Evolutionary conservation across 352 stramenopile genomes (phyloP).

Genomic region (Elongisporangium prolatum): DNA sequence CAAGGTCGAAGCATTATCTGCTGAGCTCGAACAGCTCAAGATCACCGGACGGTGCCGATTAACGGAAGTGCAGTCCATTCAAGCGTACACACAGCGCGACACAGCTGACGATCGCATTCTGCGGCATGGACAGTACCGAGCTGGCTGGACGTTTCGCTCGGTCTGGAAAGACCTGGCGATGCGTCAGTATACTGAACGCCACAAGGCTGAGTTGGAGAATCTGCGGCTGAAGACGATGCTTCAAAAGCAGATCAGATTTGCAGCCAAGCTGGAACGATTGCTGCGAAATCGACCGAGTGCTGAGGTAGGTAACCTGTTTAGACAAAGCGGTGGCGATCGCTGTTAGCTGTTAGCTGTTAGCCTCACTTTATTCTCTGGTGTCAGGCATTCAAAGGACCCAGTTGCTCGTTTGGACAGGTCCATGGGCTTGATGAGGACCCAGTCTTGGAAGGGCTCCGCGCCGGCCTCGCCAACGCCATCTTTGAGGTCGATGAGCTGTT

Average conservation of each 20-base stretch:
- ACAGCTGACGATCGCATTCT: background rate
- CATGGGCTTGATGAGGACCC: conserved; percentile 17
- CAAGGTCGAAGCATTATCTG: background rate
- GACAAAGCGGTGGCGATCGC: no score
- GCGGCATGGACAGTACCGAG: background rate
- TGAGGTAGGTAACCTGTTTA: no score
- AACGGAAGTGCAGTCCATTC: background rate
- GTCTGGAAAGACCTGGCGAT: background rate
- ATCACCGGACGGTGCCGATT: background rate
- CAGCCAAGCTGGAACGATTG: conserved; percentile 14
- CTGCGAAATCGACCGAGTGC: conserved; percentile 25
- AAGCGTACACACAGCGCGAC: background rate
- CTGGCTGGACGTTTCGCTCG: background rate
- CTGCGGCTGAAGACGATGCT: background rate
- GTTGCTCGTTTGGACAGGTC: background rate
- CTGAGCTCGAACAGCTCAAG: background rate
- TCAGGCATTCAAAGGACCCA: conserved; percentile 10
- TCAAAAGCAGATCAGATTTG: background rate
- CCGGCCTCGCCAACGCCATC: conserved; percentile 27
- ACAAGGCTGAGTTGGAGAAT: background rate
- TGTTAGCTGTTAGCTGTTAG: conserved; percentile 1
- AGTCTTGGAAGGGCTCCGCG: conserved; percentile 24
- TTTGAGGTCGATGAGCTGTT: conserved; percentile 32
- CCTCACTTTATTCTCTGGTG: conserved; percentile 17
- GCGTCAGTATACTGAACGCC: background rate